Conservation (phyloP, 495 filamentous ascomycete genomes). For the Xylaria telfairii region DNA sequence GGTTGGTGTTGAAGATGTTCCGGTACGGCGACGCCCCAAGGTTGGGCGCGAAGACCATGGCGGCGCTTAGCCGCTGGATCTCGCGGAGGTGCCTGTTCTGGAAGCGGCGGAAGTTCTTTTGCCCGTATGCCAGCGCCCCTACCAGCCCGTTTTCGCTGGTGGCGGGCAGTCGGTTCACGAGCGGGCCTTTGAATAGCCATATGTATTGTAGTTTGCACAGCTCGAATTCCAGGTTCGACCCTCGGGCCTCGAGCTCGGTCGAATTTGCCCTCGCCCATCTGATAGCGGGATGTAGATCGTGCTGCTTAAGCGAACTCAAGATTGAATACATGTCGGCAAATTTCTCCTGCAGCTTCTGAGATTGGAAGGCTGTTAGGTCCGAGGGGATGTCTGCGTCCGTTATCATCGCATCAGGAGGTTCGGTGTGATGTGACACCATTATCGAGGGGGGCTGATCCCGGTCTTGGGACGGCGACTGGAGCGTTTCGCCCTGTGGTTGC, state of each 20-base stretch:
- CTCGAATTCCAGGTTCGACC: conserved; percentile 94
- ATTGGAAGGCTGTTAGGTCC: conserved; percentile 64
- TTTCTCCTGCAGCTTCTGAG: conserved; percentile 71
- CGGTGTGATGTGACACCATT: conserved; percentile 18
- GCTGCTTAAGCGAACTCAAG: conserved; percentile 72
- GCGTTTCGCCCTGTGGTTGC: conserved; percentile 32
- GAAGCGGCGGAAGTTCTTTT: conserved; percentile 61
- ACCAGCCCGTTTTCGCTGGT: conserved; percentile 44
- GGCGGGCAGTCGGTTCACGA: conserved; percentile 53
- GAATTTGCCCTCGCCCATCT: conserved; percentile 79
- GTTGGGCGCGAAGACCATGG: conserved; percentile 78
- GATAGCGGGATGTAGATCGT: conserved; percentile 82
- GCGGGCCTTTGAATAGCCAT: conserved; percentile 70
- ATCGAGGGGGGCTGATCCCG: conserved; percentile 23
- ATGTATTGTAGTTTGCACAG: conserved; percentile 86
- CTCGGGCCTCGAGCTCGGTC: conserved; percentile 73
- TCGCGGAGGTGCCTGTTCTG: conserved; percentile 72
- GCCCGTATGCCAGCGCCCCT: conserved; percentile 76
- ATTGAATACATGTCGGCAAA: conserved; percentile 93
- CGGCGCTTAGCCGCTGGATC: conserved; percentile 75
- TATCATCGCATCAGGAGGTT: conserved; percentile 36
- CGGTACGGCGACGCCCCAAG: conserved; percentile 74
- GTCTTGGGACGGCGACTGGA: conserved; percentile 13
- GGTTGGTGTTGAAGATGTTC: conserved; percentile 72
- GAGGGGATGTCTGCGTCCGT: conserved; percentile 34